Evolutionary conservation across 108 stramenopile genomes (phyloP).

Genomic region (Conticribra guillardii): DNA sequence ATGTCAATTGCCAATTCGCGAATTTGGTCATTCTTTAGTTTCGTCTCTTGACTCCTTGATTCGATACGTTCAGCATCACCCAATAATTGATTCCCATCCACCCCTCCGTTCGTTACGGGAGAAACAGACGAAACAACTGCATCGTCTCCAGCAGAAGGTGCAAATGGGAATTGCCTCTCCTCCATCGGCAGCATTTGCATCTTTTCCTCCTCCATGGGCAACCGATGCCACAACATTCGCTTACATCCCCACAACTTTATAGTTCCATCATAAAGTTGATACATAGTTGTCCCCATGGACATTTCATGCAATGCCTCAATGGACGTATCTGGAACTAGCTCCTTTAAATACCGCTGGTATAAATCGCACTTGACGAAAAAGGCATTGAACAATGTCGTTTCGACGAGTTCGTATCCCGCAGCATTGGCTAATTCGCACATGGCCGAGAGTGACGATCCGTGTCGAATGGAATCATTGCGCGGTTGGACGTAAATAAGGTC

Average conservation of each 20-base stretch:
- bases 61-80: background rate
- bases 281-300: conserved; percentile 76
- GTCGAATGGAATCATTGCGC: conserved; percentile 52
- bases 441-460: conserved; percentile 77
- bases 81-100: background rate
- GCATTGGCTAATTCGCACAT: conserved; percentile 66
- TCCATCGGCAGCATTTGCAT: conserved; percentile 60
- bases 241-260: conserved; percentile 77
- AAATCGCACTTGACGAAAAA: conserved; percentile 64
- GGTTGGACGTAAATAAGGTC: conserved; percentile 80
- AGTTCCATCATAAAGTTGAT: conserved; percentile 88
- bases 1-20: conserved; percentile 46
- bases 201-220: conserved; percentile 62
- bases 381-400: conserved; percentile 83
- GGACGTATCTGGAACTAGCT: conserved; percentile 59
- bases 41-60: too few species aligned
- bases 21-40: conserved; percentile 13
- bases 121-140: background rate
- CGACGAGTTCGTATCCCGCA: conserved; percentile 61
- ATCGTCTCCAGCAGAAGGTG: conserved; percentile 35
- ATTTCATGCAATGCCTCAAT: conserved; percentile 73
- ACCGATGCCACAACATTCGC: conserved; percentile 78
- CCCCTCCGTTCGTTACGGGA: background rate
- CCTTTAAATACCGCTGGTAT: conserved; percentile 50
- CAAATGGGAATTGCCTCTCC: conserved; percentile 74